Percentiles rank a stretch among this genome's conserved stretches.
These are phyloP conservation scores for Arabidopsis suecica DNA, from an alignment of 345 rosid genomes.

Conservation along the genomic window DNA sequence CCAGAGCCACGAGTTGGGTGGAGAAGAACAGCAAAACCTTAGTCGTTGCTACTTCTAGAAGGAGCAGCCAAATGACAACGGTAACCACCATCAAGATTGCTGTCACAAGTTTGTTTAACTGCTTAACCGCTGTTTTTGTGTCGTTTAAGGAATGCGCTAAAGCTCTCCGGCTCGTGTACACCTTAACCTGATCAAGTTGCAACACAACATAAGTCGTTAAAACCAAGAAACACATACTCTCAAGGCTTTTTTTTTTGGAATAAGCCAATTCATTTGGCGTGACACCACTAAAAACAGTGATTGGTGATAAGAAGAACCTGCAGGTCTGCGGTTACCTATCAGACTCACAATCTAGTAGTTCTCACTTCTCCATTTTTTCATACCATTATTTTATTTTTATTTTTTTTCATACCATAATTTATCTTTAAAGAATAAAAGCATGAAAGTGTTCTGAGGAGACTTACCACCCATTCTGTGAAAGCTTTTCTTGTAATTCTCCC, in stretches of 20 bases:
- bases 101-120: constrained; percentile 73
- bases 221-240: constrained; percentile 9
- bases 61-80: constrained; percentile 70
- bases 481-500: constrained; percentile 65
- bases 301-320: no score
- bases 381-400: no score
- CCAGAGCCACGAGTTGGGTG: constrained; percentile 72
- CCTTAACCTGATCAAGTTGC: constrained; percentile 67
- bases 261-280: no score
- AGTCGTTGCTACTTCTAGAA: constrained; percentile 79
- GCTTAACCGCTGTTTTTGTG: constrained; percentile 91
- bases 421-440: no score
- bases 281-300: no score
- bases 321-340: no score
- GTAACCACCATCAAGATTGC: constrained; percentile 59
- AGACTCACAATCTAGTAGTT: no score
- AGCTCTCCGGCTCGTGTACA: constrained; percentile 71
- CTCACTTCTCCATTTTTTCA: no score
- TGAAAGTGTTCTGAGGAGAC: background rate
- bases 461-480: constrained; percentile 83
- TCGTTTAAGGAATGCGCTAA: constrained; percentile 80
- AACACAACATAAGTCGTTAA: constrained; percentile 13
- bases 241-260: no score
- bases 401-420: no score
- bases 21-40: constrained; percentile 75